Conservation (phyloP, 768 basidiomycete genomes). For the Suillus clintonianus region DNA sequence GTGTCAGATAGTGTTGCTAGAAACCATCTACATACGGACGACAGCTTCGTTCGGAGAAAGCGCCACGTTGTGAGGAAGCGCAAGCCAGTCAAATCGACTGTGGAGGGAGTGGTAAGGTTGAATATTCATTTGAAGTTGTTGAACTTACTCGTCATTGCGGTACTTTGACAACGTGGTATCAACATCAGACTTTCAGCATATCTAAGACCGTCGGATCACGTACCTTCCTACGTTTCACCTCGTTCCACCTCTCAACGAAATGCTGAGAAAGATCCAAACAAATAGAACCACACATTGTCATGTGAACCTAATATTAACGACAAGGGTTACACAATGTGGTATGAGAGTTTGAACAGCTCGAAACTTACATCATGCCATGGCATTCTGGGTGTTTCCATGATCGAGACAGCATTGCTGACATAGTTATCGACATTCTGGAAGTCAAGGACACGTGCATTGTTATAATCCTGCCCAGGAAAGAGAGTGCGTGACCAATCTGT, state of each 20-base stretch:
- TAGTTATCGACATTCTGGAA: constrained; percentile 83
- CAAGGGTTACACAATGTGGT: constrained; percentile 1
- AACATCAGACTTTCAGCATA: neutral
- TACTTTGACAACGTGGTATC: constrained; percentile 19
- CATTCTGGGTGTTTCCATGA: constrained; percentile 75
- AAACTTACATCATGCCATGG: constrained; percentile 91
- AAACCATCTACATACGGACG: constrained; percentile 41
- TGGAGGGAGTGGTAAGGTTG: constrained; percentile 10
- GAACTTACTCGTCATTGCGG: constrained; percentile 46
- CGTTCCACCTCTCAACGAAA: constrained; percentile 92
- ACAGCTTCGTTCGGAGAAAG: constrained; percentile 68
- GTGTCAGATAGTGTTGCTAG: neutral
- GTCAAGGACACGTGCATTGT: constrained; percentile 85
- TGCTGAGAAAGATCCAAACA: constrained; percentile 93
- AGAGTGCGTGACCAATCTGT: constrained; percentile 79
- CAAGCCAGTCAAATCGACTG: constrained; percentile 67
- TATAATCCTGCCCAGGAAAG: constrained; percentile 94
- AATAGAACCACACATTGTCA: constrained; percentile 77
- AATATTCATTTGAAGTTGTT: neutral
- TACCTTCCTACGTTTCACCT: constrained; percentile 82
- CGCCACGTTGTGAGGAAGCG: constrained; percentile 72
- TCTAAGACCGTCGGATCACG: constrained; percentile 6
- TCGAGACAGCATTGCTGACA: constrained; percentile 67
- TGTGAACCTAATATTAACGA: constrained; percentile 58
- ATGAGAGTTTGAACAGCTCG: neutral